These are phyloP conservation scores for Fremontodendron californicum DNA, from an alignment of 345 rosid genomes.

Conservation along the genomic window DNA sequence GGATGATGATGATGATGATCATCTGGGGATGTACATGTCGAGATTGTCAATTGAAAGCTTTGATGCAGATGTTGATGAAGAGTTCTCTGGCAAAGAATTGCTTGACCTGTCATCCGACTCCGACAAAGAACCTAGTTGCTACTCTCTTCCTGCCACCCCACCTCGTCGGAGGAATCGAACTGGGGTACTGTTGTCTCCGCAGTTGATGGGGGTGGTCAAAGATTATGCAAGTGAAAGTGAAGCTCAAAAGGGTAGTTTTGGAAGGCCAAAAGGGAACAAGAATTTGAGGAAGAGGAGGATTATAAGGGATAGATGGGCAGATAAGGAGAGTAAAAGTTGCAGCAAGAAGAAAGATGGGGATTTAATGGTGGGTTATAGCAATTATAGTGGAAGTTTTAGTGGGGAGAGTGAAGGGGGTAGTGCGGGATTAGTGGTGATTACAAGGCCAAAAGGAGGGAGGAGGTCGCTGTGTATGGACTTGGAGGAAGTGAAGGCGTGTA, in stretches of 20 bases:
- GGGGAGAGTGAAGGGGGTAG: constrained; percentile 59
- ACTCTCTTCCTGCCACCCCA: constrained; percentile 64
- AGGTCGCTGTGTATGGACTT: constrained; percentile 82
- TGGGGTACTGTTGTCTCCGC: constrained; percentile 3
- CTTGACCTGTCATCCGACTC: constrained; percentile 51
- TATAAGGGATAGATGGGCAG: neutral
- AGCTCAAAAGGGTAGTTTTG: constrained; percentile 20
- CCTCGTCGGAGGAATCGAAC: constrained; percentile 25
- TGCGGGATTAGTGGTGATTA: constrained; percentile 65
- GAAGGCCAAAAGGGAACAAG: constrained; percentile 25
- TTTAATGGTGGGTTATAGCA: constrained; percentile 11
- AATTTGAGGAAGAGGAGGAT: constrained; percentile 33
- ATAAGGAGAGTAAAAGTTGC: constrained; percentile 24
- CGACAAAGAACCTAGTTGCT: constrained; percentile 46
- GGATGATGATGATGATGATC: constrained; percentile 24
- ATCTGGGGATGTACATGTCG: constrained; percentile 27
- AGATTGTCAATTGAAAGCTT: constrained; percentile 59
- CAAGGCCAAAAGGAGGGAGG: constrained; percentile 77
- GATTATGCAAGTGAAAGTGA: constrained; percentile 88
- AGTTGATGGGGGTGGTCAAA: constrained; percentile 25
- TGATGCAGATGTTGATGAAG: constrained; percentile 62
- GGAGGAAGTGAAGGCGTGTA: constrained; percentile 84
- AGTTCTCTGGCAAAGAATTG: constrained; percentile 40
- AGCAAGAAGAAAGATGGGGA: constrained; percentile 21
- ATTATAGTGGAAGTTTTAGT: constrained; percentile 33